phyloP scores from a whole-genome alignment of 805 yeast genomes.

The Metschnikowia rubicola region DNA sequence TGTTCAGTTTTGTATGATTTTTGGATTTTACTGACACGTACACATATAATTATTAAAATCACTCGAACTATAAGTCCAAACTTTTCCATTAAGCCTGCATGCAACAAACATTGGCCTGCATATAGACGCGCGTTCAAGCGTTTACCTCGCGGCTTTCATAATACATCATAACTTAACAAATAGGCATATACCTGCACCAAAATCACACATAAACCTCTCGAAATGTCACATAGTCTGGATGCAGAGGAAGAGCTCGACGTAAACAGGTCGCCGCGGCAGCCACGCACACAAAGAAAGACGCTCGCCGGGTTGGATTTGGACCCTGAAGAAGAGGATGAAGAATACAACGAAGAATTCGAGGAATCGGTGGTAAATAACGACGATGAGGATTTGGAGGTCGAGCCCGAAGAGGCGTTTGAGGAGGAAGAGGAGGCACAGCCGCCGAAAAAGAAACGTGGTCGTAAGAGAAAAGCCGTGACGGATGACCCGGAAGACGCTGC shows the following conservation, averaged over 20 bases:
- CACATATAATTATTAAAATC: no score
- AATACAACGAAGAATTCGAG: conserved; percentile 18
- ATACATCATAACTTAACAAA: no score
- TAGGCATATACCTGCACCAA: no score
- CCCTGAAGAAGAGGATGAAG: conserved; percentile 20
- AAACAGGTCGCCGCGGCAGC: conserved; percentile 15
- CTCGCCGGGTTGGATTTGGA: conserved; percentile 21
- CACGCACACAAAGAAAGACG: conserved; percentile 12
- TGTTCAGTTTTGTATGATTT: no score
- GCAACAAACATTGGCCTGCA: no score
- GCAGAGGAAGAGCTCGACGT: conserved; percentile 4
- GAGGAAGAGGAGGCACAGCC: conserved; percentile 8
- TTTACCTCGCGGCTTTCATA: no score
- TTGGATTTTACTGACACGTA: no score
- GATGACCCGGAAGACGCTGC: conserved; percentile 17
- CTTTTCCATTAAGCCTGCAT: no score
- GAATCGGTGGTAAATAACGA: conserved; percentile 18
- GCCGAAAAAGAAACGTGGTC: conserved; percentile 10
- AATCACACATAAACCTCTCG: neutral
- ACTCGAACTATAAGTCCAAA: no score
- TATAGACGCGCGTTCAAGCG: no score
- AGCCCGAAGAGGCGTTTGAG: conserved; percentile 19
- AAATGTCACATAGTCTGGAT: conserved; percentile 6
- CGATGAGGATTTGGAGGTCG: conserved; percentile 15
- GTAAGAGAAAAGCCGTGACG: conserved; percentile 16